Conservation (phyloP, 345 rosid genomes). For the Brassica juncea region DNA sequence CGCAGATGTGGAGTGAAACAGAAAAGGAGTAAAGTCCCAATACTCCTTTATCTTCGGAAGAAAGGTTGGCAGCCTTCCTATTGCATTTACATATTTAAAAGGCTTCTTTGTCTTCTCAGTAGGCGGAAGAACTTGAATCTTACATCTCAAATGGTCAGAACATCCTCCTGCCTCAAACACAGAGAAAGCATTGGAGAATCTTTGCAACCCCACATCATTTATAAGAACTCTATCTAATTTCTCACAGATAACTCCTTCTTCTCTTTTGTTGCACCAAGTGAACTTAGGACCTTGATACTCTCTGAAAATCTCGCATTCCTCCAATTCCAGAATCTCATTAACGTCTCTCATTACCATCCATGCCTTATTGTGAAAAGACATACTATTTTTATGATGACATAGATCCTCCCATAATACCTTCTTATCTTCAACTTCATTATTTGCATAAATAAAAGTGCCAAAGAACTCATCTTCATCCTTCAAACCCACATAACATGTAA, state of each 20-base stretch:
- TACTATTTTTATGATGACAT: background rate
- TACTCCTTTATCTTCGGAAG: no score
- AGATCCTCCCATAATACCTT: background rate
- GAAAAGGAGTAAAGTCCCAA: background rate
- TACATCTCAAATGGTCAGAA: background rate
- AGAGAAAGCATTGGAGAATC: background rate
- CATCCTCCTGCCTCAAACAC: background rate
- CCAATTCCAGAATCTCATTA: background rate
- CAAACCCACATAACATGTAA: background rate
- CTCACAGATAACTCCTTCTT: no score
- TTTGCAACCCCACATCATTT: background rate
- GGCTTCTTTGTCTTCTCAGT: background rate
- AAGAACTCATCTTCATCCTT: background rate
- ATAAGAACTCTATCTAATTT: no score
- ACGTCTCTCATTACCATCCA: background rate
- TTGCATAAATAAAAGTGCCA: background rate
- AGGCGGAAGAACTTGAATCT: background rate
- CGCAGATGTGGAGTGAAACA: background rate
- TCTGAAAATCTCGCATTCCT: background rate
- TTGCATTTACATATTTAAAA: background rate
- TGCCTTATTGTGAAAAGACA: background rate
- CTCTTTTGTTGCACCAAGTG: no score
- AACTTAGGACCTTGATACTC: no score
- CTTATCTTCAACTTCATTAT: background rate
- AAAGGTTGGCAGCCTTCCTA: background rate